Evolutionary conservation across 2,329 filamentous ascomycete genomes (phyloP).

Genomic region (Coniella vitis): DNA sequence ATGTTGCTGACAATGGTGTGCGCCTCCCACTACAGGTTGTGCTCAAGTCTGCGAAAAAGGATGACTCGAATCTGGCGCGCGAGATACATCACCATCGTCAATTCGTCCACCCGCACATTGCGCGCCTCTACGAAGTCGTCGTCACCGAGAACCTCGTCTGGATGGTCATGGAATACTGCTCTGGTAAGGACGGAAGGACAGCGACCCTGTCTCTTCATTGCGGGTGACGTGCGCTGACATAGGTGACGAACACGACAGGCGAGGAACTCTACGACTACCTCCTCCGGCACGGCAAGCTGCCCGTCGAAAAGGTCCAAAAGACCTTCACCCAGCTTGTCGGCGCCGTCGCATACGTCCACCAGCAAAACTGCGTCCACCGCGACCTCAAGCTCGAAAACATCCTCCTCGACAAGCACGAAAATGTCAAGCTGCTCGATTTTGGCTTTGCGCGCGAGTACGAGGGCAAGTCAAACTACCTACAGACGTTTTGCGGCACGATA

Average conservation of each 20-base stretch:
- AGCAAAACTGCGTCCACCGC: slow-evolving; percentile 90
- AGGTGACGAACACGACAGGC: slow-evolving; percentile 54
- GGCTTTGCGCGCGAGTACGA: slow-evolving; percentile 97
- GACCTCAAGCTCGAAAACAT: slow-evolving; percentile 97
- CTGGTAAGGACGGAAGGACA: slow-evolving; percentile 49
- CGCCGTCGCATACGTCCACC: slow-evolving; percentile 90
- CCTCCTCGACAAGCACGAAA: slow-evolving; percentile 89
- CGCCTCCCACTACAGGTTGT: too few relatives aligned
- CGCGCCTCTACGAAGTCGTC: slow-evolving; percentile 93
- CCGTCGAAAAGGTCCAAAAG: slow-evolving; percentile 81
- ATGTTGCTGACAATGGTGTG: too few relatives aligned
- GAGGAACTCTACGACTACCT: slow-evolving; percentile 98
- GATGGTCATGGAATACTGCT: slow-evolving; percentile 95
- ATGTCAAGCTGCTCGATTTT: slow-evolving; percentile 97
- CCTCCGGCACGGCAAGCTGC: slow-evolving; percentile 75
- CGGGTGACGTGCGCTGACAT: slow-evolving; percentile 24
- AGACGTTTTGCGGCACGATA: slow-evolving; percentile 96
- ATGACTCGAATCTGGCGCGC: slow-evolving; percentile 88
- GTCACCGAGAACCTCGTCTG: slow-evolving; percentile 93
- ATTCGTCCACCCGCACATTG: slow-evolving; percentile 95
- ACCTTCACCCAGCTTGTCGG: slow-evolving; percentile 95
- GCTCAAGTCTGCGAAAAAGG: slow-evolving; percentile 94
- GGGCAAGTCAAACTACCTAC: slow-evolving; percentile 85
- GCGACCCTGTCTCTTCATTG: not conserved
- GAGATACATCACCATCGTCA: slow-evolving; percentile 99